These are phyloP conservation scores for Candida caryicola DNA, from an alignment of 805 yeast species.

Conservation along the genomic window DNA sequence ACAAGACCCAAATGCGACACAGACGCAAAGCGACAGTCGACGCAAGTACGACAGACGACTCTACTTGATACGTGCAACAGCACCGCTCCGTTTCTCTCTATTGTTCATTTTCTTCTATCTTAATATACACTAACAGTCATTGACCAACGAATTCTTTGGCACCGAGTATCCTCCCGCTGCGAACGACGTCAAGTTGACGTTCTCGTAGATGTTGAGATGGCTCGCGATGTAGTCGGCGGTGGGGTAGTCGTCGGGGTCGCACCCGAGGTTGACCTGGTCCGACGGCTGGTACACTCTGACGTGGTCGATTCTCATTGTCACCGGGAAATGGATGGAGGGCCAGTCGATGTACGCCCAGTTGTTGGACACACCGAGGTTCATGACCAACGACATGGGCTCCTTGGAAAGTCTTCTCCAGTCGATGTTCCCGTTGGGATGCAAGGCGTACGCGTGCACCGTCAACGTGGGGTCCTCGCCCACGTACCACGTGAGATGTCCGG, in stretches of 20 bases:
- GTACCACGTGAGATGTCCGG: constrained; percentile 82
- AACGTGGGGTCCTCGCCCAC: constrained; percentile 79
- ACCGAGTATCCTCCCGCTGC: constrained; percentile 59
- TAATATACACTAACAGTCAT: constrained; percentile 2
- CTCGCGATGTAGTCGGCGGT: constrained; percentile 75
- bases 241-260: constrained; percentile 86
- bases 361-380: constrained; percentile 88
- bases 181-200: constrained; percentile 75
- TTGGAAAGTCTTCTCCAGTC: constrained; percentile 77
- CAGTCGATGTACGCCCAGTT: constrained; percentile 95
- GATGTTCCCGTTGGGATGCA: constrained; percentile 89
- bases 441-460: constrained; percentile 67
- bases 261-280: constrained; percentile 57
- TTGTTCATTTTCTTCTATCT: background rate
- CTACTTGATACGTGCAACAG: too few species aligned
- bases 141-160: constrained; percentile 40
- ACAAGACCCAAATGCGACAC: too few species aligned
- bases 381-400: constrained; percentile 88
- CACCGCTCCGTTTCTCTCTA: too few species aligned
- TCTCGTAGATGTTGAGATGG: constrained; percentile 67
- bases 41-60: background rate
- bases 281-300: constrained; percentile 90
- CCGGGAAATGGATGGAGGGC: constrained; percentile 78
- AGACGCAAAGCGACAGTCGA: too few species aligned
- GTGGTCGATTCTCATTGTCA: constrained; percentile 71